These are phyloP conservation scores for Alternaria novae-zelandiae DNA, from an alignment of 2,329 filamentous ascomycete species.

Conservation along the genomic window DNA sequence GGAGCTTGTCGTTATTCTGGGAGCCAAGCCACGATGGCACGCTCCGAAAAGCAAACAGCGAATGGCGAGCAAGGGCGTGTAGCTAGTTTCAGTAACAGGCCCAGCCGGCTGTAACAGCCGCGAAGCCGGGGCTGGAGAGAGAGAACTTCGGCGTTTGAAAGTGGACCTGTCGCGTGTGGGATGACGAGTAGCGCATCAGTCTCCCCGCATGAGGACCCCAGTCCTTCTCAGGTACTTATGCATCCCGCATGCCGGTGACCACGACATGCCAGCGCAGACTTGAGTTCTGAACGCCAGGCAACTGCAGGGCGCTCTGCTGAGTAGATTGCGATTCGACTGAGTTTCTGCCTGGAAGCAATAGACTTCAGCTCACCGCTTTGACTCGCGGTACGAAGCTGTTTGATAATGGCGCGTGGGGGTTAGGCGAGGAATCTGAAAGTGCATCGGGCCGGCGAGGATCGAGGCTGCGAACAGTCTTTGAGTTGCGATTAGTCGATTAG, in stretches of 20 bases:
- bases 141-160: slow-evolving; percentile 44
- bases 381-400: slow-evolving; percentile 22
- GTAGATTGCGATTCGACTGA: background rate
- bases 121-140: slow-evolving; percentile 17
- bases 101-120: slow-evolving; percentile 24
- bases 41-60: slow-evolving; percentile 30
- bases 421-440: slow-evolving; percentile 13
- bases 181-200: slow-evolving; percentile 34
- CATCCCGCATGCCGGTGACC: slow-evolving; percentile 24
- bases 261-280: background rate
- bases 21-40: slow-evolving; percentile 39
- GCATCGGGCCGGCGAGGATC: slow-evolving; percentile 20
- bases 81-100: slow-evolving; percentile 16
- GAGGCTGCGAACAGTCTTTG: slow-evolving; percentile 12
- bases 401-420: slow-evolving; percentile 50
- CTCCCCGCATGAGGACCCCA: slow-evolving; percentile 43
- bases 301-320: background rate
- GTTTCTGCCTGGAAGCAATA: background rate
- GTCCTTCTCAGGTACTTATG: slow-evolving; percentile 39
- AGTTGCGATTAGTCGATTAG: background rate
- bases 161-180: slow-evolving; percentile 38
- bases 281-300: background rate
- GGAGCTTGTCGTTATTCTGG: slow-evolving; percentile 28
- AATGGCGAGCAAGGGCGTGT: slow-evolving; percentile 20
- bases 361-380: slow-evolving; percentile 7